Evolutionary conservation across 768 basidiomycete species (phyloP).

Genomic region (Guyanaporus albipodus): DNA sequence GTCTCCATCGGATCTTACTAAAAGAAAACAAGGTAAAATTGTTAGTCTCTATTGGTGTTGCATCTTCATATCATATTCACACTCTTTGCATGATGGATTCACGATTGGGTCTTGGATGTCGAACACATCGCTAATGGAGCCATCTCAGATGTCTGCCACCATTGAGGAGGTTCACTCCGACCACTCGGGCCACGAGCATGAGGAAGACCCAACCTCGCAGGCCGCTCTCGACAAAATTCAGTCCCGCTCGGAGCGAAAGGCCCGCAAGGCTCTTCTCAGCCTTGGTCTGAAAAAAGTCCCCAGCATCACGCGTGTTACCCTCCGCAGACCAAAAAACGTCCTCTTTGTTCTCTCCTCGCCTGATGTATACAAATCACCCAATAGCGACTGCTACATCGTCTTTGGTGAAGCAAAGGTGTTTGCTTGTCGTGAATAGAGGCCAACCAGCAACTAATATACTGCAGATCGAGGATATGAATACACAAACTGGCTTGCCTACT

Average conservation of each 20-base stretch:
- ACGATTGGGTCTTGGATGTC: slow-evolving; percentile 26
- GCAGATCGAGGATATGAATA: slow-evolving; percentile 86
- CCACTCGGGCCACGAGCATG: slow-evolving; percentile 69
- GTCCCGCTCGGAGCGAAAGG: slow-evolving; percentile 92
- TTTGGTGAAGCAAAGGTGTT: slow-evolving; percentile 93
- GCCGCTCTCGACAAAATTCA: slow-evolving; percentile 90
- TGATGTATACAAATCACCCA: slow-evolving; percentile 96
- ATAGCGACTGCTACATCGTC: slow-evolving; percentile 98
- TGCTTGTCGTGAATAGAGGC: slow-evolving; percentile 6
- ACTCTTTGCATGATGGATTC: slow-evolving; percentile 28
- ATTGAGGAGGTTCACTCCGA: slow-evolving; percentile 83
- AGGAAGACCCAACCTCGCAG: slow-evolving; percentile 81
- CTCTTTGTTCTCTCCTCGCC: slow-evolving; percentile 91
- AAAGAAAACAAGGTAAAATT: slow-evolving; percentile 21
- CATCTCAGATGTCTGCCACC: slow-evolving; percentile 58
- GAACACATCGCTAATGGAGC: slow-evolving; percentile 25
- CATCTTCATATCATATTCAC: background rate
- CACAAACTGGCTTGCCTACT: slow-evolving; percentile 69
- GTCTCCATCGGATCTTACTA: slow-evolving; percentile 7
- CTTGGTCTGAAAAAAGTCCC: slow-evolving; percentile 92
- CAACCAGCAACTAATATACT: background rate
- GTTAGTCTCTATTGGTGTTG: background rate
- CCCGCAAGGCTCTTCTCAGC: slow-evolving; percentile 86
- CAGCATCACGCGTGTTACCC: slow-evolving; percentile 90
- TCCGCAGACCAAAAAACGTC: slow-evolving; percentile 93